Evolutionary conservation across 768 basidiomycete species (phyloP), one percentile per base, ranked within the genome.

Genomic region (Boletellus ananiceps): DNA sequence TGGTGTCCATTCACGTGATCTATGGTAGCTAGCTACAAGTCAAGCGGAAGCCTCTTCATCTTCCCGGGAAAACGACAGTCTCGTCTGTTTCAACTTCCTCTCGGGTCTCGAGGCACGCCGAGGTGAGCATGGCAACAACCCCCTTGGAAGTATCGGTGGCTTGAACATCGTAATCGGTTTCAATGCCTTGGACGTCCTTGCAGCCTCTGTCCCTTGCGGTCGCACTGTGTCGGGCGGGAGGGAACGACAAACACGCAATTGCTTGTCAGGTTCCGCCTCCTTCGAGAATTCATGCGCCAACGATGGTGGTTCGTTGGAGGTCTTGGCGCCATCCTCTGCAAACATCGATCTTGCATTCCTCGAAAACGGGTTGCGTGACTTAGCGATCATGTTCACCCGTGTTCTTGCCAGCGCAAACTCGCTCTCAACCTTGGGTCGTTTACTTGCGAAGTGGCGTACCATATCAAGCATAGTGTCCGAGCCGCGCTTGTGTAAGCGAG

Each of bases 111-210:
- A 25, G 6, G 47, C 12, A n/a, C 14, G 48, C 8, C 25, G 55
- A 14, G 52, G 43, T 7, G 43, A 39, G 34, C 46, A n/a, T 15
- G 56, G 55, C 21, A 57, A 23, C n/a, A 57, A 33, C 2, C 61
- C 61, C 49, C 60, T 69, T 18, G 63, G 57, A 39, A 66, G 66
- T 25, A 57, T 49, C 5, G 66, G 66, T 18, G 62, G 61, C 8
- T 55, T 64, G 29, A 69, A 36, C 6, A 56, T 45, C 8, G 66
- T 69, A 44, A 67, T 67, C 14, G 63, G 68, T 47, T 57, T 66
- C 52, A 67, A 44, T 8, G 53, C 52, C 15, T 61, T 67, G 27
- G 4, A 0, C 13, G 23, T 31, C 23, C 38, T 21, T 18, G 37
- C 39, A 16, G 16, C 5, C 25, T 34, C 44, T 14, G 42, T 15